Evolutionary conservation across 1,139 yeast genomes (phyloP).

Genomic region (Candida sanyaensis): DNA sequence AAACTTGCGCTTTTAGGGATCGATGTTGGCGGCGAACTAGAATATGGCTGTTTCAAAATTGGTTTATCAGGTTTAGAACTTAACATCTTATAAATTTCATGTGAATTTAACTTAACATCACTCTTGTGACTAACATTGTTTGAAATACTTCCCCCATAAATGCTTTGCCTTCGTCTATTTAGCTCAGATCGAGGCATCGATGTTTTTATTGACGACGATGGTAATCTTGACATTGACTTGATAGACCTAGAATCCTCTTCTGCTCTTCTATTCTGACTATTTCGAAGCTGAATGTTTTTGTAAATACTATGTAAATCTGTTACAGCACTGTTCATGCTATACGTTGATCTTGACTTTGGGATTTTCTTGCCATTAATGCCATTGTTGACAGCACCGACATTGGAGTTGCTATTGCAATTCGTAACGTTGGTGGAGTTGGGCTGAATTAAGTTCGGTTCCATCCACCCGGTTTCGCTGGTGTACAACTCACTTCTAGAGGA

Average conservation of each 20-base stretch:
- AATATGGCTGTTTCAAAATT: slow-evolving; percentile 3
- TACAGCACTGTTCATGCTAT: slow-evolving; percentile 25
- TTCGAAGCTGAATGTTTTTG: slow-evolving; percentile 1
- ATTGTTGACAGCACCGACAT: background rate
- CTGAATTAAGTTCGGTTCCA: slow-evolving; percentile 34
- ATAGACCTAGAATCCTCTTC: slow-evolving; percentile 20
- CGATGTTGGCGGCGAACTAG: background rate
- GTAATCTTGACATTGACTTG: slow-evolving; percentile 20
- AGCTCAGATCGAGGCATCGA: slow-evolving; percentile 10
- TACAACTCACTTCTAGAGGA: slow-evolving; percentile 47
- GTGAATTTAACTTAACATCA: slow-evolving; percentile 20
- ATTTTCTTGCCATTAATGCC: slow-evolving; percentile 5
- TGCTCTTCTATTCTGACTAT: background rate
- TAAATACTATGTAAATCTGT: slow-evolving; percentile 2
- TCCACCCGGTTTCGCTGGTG: slow-evolving; percentile 44
- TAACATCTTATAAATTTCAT: slow-evolving; percentile 26
- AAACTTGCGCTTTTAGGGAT: slow-evolving; percentile 13
- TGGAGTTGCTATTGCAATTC: background rate
- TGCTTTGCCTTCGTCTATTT: slow-evolving; percentile 7
- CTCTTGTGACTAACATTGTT: background rate
- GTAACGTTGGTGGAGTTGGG: background rate
- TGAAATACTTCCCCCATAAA: slow-evolving; percentile 1
- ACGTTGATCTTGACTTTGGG: slow-evolving; percentile 29
- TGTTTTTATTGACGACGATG: slow-evolving; percentile 14
- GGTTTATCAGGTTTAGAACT: slow-evolving; percentile 15